Conservation (phyloP, 805 yeast genomes). For the Kuraishia molischiana region DNA sequence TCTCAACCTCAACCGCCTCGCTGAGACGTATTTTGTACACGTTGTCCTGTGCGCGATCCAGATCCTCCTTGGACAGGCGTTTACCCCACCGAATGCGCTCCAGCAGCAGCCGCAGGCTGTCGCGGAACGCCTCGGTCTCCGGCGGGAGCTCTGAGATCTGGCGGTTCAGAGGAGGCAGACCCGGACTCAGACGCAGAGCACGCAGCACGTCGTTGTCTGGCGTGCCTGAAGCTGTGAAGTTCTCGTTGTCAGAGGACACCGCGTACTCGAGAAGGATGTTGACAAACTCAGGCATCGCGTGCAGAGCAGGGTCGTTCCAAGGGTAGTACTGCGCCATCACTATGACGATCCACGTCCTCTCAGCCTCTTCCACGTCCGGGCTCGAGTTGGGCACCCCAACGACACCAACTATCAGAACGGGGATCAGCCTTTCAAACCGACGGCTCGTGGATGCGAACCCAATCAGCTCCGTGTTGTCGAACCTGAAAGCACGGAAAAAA, state of each 20-base stretch:
- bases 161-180: not conserved
- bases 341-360: conserved; percentile 51
- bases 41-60: not conserved
- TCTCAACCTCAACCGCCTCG: not conserved
- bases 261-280: conserved; percentile 9
- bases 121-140: not conserved
- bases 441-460: conserved; percentile 6
- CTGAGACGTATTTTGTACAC: not conserved
- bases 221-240: not conserved
- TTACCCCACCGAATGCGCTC: not conserved
- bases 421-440: conserved; percentile 12
- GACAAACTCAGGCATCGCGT: conserved; percentile 25
- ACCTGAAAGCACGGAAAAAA: conserved; percentile 34
- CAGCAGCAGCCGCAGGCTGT: not conserved
- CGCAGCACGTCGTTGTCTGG: not conserved
- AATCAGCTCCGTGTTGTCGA: conserved; percentile 15
- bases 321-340: conserved; percentile 51
- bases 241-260: not conserved
- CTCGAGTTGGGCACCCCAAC: conserved; percentile 12
- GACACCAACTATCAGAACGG: conserved; percentile 20
- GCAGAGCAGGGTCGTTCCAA: conserved; percentile 26
- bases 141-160: conserved; percentile 1
- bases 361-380: conserved; percentile 3
- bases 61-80: not conserved
- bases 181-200: not conserved